Conservation (phyloP, 1,284 basidiomycete species). For the Meira miltonrushii region DNA sequence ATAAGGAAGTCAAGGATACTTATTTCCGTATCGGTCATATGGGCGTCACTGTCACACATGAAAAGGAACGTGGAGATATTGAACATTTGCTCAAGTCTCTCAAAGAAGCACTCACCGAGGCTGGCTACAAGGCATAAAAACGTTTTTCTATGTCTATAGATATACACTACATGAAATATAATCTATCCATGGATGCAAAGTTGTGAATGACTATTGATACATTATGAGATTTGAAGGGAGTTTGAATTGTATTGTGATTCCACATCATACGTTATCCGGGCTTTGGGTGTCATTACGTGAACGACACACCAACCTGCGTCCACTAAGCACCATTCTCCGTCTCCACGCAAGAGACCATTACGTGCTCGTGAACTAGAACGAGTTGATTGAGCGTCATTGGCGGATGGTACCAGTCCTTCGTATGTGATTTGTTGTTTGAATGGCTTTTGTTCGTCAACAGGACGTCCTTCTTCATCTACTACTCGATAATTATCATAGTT, state of each 20-base stretch:
- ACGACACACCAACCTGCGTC: constrained; percentile 52
- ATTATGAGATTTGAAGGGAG: no score
- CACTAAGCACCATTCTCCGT: constrained; percentile 49
- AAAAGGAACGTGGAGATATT: constrained; percentile 59
- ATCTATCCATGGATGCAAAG: no score
- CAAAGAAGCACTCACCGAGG: constrained; percentile 58
- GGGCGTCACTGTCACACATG: constrained; percentile 75
- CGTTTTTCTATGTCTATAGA: neutral
- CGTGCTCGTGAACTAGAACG: constrained; percentile 18
- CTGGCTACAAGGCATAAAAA: constrained; percentile 47
- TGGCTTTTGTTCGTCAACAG: neutral
- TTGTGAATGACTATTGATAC: no score
- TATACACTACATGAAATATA: no score
- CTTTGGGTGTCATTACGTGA: constrained; percentile 47
- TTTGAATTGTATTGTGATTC: constrained; percentile 21
- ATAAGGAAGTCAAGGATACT: constrained; percentile 75
- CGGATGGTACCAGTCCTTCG: constrained; percentile 38
- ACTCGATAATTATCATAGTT: constrained; percentile 13
- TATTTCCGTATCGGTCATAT: constrained; percentile 64
- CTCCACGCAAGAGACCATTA: constrained; percentile 21
- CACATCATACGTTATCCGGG: constrained; percentile 40
- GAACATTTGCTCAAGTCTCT: constrained; percentile 68
- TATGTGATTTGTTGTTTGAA: constrained; percentile 9
- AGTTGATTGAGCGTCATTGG: constrained; percentile 12
- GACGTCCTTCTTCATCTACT: constrained; percentile 14